phyloP scores from a whole-genome alignment of 2,329 filamentous ascomycete genomes.

The Xylariaceae sp. region DNA sequence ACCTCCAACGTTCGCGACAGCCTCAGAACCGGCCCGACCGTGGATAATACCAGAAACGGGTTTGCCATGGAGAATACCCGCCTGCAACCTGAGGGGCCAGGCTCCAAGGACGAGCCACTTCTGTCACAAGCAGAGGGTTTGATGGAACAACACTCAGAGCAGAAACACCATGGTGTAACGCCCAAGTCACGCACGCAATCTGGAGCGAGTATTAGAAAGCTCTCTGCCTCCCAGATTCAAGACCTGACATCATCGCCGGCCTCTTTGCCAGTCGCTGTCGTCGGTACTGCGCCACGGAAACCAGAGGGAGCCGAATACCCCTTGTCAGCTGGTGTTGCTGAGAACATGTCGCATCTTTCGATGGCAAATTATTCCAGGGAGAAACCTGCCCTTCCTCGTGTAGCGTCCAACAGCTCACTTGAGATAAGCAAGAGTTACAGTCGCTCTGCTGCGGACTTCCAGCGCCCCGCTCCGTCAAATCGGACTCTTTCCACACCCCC shows the following conservation, averaged over 20 bases:
- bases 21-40: not conserved
- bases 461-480: slow-evolving; percentile 32
- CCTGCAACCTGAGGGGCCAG: slow-evolving; percentile 6
- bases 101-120: slow-evolving; percentile 3
- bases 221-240: slow-evolving; percentile 55
- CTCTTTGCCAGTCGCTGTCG: slow-evolving; percentile 50
- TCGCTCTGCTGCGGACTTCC: slow-evolving; percentile 27
- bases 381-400: slow-evolving; percentile 18
- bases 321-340: slow-evolving; percentile 34
- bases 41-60: slow-evolving; percentile 4
- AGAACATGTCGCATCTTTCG: slow-evolving; percentile 29
- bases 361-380: slow-evolving; percentile 31
- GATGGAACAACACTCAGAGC: slow-evolving; percentile 6
- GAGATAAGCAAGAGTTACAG: slow-evolving; percentile 18
- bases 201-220: slow-evolving; percentile 39
- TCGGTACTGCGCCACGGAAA: slow-evolving; percentile 27
- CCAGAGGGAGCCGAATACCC: slow-evolving; percentile 33
- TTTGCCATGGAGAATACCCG: not conserved
- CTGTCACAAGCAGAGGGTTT: slow-evolving; percentile 2
- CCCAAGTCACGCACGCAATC: slow-evolving; percentile 22
- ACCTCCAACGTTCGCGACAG: not conserved
- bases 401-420: slow-evolving; percentile 28
- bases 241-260: slow-evolving; percentile 52
- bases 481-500: slow-evolving; percentile 51
- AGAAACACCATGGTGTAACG: slow-evolving; percentile 6